Evolutionary conservation across 257 asterid genomes (phyloP).

Genomic region (Solanum infundibuliforme): DNA sequence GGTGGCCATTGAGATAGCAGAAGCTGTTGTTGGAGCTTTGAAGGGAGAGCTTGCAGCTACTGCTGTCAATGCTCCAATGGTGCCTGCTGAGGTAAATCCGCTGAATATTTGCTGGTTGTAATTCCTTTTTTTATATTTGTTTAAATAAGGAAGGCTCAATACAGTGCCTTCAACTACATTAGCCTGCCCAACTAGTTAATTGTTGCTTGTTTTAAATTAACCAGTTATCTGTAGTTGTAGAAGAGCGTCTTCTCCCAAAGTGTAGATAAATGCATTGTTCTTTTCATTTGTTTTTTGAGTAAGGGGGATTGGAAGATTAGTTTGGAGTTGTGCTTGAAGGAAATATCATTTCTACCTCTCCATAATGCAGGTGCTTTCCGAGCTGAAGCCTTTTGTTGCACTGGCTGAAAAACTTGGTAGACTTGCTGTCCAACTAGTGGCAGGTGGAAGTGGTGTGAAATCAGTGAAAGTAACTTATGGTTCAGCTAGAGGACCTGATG

Average conservation of each 20-base stretch:
- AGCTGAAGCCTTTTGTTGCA: constrained; percentile 73
- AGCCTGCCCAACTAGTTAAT: background rate
- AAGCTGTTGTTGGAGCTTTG: constrained; percentile 94
- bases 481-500: constrained; percentile 84
- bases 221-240: background rate
- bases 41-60: constrained; percentile 93
- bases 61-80: constrained; percentile 98
- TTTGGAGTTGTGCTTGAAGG: background rate
- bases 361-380: constrained; percentile 57
- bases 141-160: background rate
- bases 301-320: background rate
- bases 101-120: background rate
- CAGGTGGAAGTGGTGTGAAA: constrained; percentile 84
- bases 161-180: background rate
- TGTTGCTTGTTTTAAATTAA: background rate
- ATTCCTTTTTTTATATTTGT: background rate
- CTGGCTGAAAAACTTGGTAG: constrained; percentile 93
- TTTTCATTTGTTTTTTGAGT: background rate
- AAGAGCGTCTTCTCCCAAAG: background rate
- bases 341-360: background rate
- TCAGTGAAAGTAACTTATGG: constrained; percentile 63
- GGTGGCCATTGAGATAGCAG: constrained; percentile 94
- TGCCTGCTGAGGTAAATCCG: constrained; percentile 67
- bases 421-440: constrained; percentile 81
- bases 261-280: background rate